Evolutionary conservation across 2,329 filamentous ascomycete genomes (phyloP), one percentile per base, ranked within the genome.

Genomic region (Fusarium odoratissimum): DNA sequence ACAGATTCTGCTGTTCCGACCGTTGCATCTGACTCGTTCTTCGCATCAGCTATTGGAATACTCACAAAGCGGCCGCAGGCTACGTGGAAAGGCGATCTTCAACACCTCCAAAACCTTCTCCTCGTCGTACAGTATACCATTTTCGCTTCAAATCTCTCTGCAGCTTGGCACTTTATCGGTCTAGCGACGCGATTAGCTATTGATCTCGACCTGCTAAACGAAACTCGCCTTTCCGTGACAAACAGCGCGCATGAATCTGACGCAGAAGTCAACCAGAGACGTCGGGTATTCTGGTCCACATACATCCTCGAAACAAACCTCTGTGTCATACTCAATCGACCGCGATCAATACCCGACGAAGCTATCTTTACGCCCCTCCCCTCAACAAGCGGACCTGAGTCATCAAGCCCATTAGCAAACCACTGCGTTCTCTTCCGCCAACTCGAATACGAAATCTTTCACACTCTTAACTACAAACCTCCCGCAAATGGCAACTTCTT

Each of bases 401-500:
- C 72, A 0, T 60, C 60, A 4, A 66, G 33, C 5, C 40, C 54
- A 4, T 46, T 70, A 1, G 77, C 72, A 6, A 57, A 76, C 1
- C 77, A 79, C 38, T 46, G 76, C 21, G 69, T 78, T 6, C 65
- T 66, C 3, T 60, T 54, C 5, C 77, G 76, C 1, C 67, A 60
- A 16, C 54, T 76, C 1, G 76, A 78, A n/a, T 78, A 76, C 21
- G 76, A 78, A 28, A 77, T 77, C 6, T 74, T 73, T 3, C 57
- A 40, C 1, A 79, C 69, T 0, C 60, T 79, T 0, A 67, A 71
- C 38, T 69, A 78, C 7, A 71, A 56, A 11, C 35, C 40, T 2
- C 61, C 69, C 0, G 4, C 37, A 1, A 73, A 76, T 41, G 74
- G 73, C 0, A 65, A 64, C 0, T 40, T 71, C 1, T 62, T 75